Conservation (phyloP, 306 rosid species). For the Lathyrus sativus region DNA sequence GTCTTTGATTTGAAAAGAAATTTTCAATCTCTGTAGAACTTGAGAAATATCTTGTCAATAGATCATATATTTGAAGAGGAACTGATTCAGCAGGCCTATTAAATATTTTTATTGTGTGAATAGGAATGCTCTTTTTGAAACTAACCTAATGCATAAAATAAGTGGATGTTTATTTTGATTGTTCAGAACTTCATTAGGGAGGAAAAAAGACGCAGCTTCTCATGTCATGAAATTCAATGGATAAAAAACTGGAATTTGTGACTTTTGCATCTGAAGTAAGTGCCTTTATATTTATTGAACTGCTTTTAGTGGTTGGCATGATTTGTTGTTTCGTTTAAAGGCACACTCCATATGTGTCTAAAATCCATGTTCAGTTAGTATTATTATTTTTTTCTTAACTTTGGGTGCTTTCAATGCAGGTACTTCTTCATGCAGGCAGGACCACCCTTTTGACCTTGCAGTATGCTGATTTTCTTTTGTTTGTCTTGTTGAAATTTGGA, state of each 20-base stretch:
- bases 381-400: background rate
- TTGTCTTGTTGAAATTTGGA: slow-evolving; percentile 36
- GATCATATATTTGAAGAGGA: no score
- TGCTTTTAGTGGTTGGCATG: background rate
- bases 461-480: no score
- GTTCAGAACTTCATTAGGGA: no score
- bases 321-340: slow-evolving; percentile 7
- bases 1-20: no score
- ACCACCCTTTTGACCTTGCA: no score
- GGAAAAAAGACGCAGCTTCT: no score
- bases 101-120: background rate
- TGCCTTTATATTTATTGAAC: slow-evolving; percentile 26
- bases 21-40: no score
- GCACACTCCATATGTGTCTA: slow-evolving; percentile 3
- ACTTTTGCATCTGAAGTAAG: slow-evolving; percentile 10
- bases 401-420: slow-evolving; percentile 38
- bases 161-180: no score
- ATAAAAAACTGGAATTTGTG: slow-evolving; percentile 4
- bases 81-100: no score
- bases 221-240: slow-evolving; percentile 19
- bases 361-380: slow-evolving; percentile 26
- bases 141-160: no score
- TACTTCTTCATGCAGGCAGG: slow-evolving; percentile 38
- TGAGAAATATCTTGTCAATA: no score
- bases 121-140: no score